Evolutionary conservation across 805 yeast species (phyloP), one percentile per base, ranked within the genome.

Genomic region (Kluyveromyces aestuarii): DNA sequence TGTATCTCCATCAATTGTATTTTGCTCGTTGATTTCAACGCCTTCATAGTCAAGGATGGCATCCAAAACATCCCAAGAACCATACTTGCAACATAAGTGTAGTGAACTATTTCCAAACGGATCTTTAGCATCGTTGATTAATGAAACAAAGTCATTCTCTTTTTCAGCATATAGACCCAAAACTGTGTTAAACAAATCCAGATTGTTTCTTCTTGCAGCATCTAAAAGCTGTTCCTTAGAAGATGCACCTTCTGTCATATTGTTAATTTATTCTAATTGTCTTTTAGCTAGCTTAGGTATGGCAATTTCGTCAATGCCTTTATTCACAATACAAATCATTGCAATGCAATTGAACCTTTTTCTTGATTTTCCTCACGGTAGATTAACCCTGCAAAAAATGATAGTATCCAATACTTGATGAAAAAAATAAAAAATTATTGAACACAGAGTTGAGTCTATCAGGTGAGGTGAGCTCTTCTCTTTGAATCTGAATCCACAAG

Each of bases 61-160:
- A 62, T 91, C 97, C 60, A 93, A 72, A 36, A 85, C 85, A 58
- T 89, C 96, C 76, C 83, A 87, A 48, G 87, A 80, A 3, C 98
- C 99, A 55, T 81, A 75, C 50, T 75, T 75, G 38, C 93, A 84
- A 36, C 95, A 85, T 35, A 93, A 66, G 68, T 91, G 98, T 40
- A 91, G 71, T 1, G 95, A 79, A 1, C 89, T 71, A 70, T 87
- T 86, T 8, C 89, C 90, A 36, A 88, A 74, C 46, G 95, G 82
- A 57, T 88, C 87, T 48, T 72, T 76, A 16, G 95, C 72, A 8
- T 72, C 63, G 67, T 93, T 93, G 61, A 91, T 75, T 48, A 87
- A 62, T 8, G 61, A 63, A 1, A 79, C 72, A 13, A 74, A 60
- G 46, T 62, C 63, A 11, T 49, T 56, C 3, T 56, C 48, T 45